Base-by-base conservation (phyloP, 345 rosid genomes). In the Eucalyptus regnans region DNA sequence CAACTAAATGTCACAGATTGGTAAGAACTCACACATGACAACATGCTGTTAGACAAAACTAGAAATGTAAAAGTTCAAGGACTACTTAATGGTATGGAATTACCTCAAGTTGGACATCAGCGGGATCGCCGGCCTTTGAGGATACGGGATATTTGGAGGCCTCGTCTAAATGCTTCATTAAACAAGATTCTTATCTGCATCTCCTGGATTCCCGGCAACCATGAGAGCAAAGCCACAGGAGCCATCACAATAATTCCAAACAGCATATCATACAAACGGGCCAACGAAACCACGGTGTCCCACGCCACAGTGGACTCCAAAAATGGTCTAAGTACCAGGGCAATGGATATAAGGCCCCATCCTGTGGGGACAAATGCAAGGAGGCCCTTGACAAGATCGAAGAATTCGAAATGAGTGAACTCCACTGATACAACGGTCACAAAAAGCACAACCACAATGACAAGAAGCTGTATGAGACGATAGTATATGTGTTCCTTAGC, bases 341-440 rank as follows among this genome's bases (percentile, higher is more conserved):
- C 97, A 56, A 97, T 97, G 88, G 91, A 93, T 88, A 97, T 90
- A 46, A 96, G 88, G 88, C 98, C 99, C 99, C 99, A 97, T 48
- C 99, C 99, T 5, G 97, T 96, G 41, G 98, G 98, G 88, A 97
- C 91, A 89, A 96, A 97, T 48, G 99, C 97, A 92, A 97, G 90
- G 71, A 95, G 92, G 90, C 99, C 92, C 46, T 93, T 96, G 86
- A 97, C 90, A 88, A 96, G 91, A 92, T 97, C 99, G 4, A 94
- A 37, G 89, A 95, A 89, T 49, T 88, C 80, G 20, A 96, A 90
- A 2, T n/a, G 25, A 6, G 99, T 92, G 90, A 96, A 91, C 90
- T 91, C 84, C 87, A 95, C 91, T 81, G 94, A 87, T 49, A 95
- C 50, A 81, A 92, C 71, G 48, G 94, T 90, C 93, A 93, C 95